Evolutionary conservation across 2,329 filamentous ascomycete species (phyloP), one percentile per base, ranked within the genome.

Genomic region (Akanthomyces muscarius): DNA sequence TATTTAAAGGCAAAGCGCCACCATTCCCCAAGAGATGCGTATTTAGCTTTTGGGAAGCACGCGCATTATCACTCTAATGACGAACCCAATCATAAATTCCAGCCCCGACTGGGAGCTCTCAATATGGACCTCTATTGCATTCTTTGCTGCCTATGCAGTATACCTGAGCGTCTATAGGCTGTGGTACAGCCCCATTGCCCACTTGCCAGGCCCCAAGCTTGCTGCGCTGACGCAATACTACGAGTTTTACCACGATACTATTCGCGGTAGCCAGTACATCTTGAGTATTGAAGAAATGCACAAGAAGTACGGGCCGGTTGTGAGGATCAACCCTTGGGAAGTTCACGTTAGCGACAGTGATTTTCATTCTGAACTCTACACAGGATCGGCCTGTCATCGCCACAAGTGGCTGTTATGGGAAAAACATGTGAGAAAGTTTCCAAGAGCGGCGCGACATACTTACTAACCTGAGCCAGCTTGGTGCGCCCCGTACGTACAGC

Each of bases 241-340:
- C 63, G 76, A 77, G 65, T 73, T 74, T 56, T 81, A 79, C 68
- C 79, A 79, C 63, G 78, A 81, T 61, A 69, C 79, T 23, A 61
- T 77, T 48, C 69, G 74, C 6, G 72, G 74, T 7, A 79, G 78
- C 2, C 71, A 77, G 67, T 80, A 79, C 64, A 77, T 70, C 18
- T 77, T 73, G 66, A 73, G 78, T 61, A 76, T 81, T 30, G 67
- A 71, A 47, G 69, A 76, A 57, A 68, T 81, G 66, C 79, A 81
- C 66, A 67, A 75, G 52, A 65, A 69, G 65, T 81, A 80, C 62
- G 78, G 78, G 7, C 71, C 72, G 7, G 75, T 78, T 51, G 68
- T 77, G 52, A 75, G 77, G 44, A 77, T 77, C 65, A 75, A 69
- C 63, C 76, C 76, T 1, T 73, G 74, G 69, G 78, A 79, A 64